Evolutionary conservation across 169 alveolate species (phyloP), one percentile per base, ranked within the genome.

Genomic region (Eimeria nieschulzi): DNA sequence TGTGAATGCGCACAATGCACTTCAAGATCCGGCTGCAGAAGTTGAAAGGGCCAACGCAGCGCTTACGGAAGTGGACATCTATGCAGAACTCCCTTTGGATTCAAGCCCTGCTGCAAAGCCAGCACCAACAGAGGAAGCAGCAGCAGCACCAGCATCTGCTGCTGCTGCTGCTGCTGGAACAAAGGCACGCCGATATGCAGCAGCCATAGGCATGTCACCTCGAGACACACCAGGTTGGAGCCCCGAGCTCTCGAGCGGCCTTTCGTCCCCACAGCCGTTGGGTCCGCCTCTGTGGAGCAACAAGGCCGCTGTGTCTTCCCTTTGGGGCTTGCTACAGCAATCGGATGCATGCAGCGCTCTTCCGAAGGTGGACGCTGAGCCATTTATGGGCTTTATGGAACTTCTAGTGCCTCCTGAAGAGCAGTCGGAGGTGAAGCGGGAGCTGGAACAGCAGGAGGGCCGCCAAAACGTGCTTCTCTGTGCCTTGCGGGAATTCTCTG

Each of bases 291-390:
- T 33, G 46, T 3, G 46, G 46, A 33, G 46, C 46, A 33, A 33
- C 46, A 33, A 33, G 46, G 46, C 46, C 46, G 46, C 3, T 33
- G 46, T 33, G 46, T 33, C 46, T 33, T 33, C 46, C 46, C 46
- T 33, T 33, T 33, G 46, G 46, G 46, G 46, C 17, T 25, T 76
- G 85, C 85, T 76, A 70, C 85, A 76, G 70, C 85, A 76, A 68
- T 76, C 55, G n/a, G 85, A 76, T 26, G 85, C 85, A 2, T 76
- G 85, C 85, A 7, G 51, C n/a, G 85, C 85, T 2, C 70, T 76
- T 23, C 85, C 85, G 23, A 51, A 19, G 54, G 85, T 76, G 70
- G 85, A 46, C 9, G 63, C 23, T 33, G n/a, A 23, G 15, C 85
- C 85, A 1, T 76, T 76, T 53, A 15, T 56, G 10, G 70, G 25